Base-by-base conservation (phyloP, 345 rosid genomes). In the Moringa oleifera region DNA sequence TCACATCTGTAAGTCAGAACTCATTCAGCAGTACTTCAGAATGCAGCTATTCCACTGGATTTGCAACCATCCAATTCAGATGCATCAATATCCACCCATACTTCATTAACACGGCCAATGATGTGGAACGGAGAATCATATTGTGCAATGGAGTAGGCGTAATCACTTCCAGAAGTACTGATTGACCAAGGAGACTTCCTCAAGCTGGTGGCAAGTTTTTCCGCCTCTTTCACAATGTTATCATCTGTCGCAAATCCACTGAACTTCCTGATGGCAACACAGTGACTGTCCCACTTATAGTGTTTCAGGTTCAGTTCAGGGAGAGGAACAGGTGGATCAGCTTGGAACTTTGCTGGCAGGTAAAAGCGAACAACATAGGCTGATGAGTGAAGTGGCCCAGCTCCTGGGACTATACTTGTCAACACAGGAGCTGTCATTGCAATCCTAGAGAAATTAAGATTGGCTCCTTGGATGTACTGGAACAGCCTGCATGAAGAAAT, bases 391-490 rank as follows among this genome's bases (percentile, higher is more conserved):
- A 85, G 74, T 1, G 90, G 95, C 4, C 87, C 90, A 0, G 83
- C 90, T 25, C 78, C 90, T 0, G 83, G 90, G 60, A 87, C 80
- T 53, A 81, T 55, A 74, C 88, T 83, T 2, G 95, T 85, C 55
- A 83, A 71, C 47, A 83, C 68, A 0, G 90, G 95, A n/a, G 71
- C 49, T 15, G 90, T 87, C 90, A 87, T 81, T 20, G 81, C 71
- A 50, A 87, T 67, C 65, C 85, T 79, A n/a, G 88, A 80, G 69
- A 20, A 69, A 47, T 87, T 85, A 17, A 85, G 80, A 71, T 87
- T 87, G 57, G 95, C 95, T 31, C 95, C 90, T 71, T 81, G 69
- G 51, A 74, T 78, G 73, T 47, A 85, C 66, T 83, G 93, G 77
- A 87, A 87, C 73, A 87, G 75, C 77, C 86, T 82, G 63, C 11